Evolutionary conservation across 2,329 filamentous ascomycete species (phyloP).

Genomic region (Pezicula neosporulosa): DNA sequence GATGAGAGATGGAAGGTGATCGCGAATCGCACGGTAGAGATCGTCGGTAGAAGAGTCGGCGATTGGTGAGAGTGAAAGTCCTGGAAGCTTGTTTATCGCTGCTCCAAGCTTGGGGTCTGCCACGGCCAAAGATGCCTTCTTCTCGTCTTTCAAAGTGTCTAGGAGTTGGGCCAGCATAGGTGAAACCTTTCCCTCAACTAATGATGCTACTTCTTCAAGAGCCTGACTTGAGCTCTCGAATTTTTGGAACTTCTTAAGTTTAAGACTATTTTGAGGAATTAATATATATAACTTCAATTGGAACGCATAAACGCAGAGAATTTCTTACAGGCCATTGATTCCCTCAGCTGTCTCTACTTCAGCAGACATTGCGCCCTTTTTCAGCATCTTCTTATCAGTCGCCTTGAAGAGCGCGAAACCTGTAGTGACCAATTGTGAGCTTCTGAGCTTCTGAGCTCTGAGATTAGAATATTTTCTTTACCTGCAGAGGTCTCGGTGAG

Average conservation of each 20-base stretch:
- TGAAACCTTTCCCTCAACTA: slow-evolving; percentile 94
- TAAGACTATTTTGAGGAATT: slow-evolving; percentile 55
- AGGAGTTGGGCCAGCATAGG: slow-evolving; percentile 79
- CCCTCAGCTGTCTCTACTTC: slow-evolving; percentile 79
- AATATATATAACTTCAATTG: slow-evolving; percentile 14
- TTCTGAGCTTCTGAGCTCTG: neutral
- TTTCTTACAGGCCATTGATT: slow-evolving; percentile 75
- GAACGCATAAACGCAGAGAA: slow-evolving; percentile 19
- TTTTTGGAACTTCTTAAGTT: slow-evolving; percentile 96
- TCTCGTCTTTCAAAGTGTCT: slow-evolving; percentile 91
- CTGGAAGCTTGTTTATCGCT: slow-evolving; percentile 87
- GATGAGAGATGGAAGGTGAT: slow-evolving; percentile 85
- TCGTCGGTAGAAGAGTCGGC: slow-evolving; percentile 81
- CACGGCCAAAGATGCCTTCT: slow-evolving; percentile 92
- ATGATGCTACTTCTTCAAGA: slow-evolving; percentile 81
- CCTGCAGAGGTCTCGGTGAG: slow-evolving; percentile 88
- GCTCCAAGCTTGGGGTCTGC: slow-evolving; percentile 90
- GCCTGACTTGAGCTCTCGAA: slow-evolving; percentile 92
- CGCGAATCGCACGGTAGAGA: slow-evolving; percentile 90
- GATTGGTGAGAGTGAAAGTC: slow-evolving; percentile 79
- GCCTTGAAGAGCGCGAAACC: slow-evolving; percentile 99
- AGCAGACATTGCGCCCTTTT: slow-evolving; percentile 74
- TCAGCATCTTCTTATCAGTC: slow-evolving; percentile 96
- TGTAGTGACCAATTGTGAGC: slow-evolving; percentile 27
- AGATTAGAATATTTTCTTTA: slow-evolving; percentile 36